A percentile compares a stretch with the other conserved stretches of the same genome.
Conservation (phyloP, 768 basidiomycete genomes). For the Roridomyces roridus region DNA sequence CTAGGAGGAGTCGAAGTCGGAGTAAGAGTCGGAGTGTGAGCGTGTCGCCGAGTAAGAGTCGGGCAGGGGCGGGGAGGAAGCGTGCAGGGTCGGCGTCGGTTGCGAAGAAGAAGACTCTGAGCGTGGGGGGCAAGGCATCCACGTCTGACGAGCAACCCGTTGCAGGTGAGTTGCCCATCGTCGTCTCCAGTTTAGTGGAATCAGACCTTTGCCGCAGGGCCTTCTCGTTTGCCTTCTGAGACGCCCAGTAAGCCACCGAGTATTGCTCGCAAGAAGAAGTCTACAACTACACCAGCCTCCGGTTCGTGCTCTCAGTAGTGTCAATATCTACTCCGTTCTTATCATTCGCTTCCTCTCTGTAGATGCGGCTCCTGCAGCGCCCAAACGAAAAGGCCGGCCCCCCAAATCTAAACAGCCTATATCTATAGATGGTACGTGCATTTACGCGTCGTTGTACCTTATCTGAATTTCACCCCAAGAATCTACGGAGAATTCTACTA, state of each 20-base stretch:
- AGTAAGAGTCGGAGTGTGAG: conserved; percentile 14
- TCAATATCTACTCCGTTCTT: too few species aligned
- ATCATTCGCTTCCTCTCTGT: neutral
- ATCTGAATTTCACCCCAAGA: neutral
- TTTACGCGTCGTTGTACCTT: too few species aligned
- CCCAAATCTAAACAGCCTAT: conserved; percentile 11
- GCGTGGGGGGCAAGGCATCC: too few species aligned
- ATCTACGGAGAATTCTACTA: too few species aligned
- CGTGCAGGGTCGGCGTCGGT: neutral
- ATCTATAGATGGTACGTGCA: neutral
- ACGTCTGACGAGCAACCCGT: conserved; percentile 10
- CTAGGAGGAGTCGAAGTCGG: conserved; percentile 11
- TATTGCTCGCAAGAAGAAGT: conserved; percentile 15
- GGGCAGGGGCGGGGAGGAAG: conserved; percentile 13
- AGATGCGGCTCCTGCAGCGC: neutral
- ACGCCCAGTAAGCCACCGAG: neutral
- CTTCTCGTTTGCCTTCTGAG: conserved; percentile 10
- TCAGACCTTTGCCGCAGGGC: too few species aligned
- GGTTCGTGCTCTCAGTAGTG: neutral
- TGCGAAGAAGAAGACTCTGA: conserved; percentile 6
- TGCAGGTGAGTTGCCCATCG: conserved; percentile 8
- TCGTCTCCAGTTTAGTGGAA: too few species aligned
- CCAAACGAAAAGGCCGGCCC: conserved; percentile 17
- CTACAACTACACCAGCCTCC: too few species aligned
- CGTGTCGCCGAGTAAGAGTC: conserved; percentile 17